Evolutionary conservation across 2,329 filamentous ascomycete genomes (phyloP).

Genomic region (Colletotrichum tropicicola): DNA sequence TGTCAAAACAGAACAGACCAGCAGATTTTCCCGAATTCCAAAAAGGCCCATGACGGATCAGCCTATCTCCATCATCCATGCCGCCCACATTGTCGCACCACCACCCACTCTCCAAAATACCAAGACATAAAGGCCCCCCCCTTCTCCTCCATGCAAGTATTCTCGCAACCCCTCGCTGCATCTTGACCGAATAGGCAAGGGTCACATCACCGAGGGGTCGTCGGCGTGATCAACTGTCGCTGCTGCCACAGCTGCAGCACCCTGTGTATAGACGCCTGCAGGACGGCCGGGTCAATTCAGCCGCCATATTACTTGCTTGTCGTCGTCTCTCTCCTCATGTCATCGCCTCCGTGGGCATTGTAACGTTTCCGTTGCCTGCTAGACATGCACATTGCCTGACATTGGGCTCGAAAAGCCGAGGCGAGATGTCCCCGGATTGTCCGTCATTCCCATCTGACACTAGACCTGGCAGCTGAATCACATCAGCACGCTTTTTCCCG

Average conservation of each 20-base stretch:
- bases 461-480: conserved; percentile 4
- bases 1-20: background rate
- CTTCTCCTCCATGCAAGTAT: background rate
- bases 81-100: conserved; percentile 12
- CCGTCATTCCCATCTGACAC: background rate
- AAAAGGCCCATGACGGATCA: conserved; percentile 1
- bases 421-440: background rate
- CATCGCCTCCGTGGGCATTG: too few relatives aligned
- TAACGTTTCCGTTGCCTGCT: background rate
- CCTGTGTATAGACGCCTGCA: conserved; percentile 18
- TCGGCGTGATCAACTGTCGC: conserved; percentile 8
- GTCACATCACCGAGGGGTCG: background rate
- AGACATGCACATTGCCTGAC: background rate
- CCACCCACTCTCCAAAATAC: background rate
- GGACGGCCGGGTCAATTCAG: conserved; percentile 13
- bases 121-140: background rate
- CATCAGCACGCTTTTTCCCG: background rate
- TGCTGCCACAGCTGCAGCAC: conserved; percentile 16
- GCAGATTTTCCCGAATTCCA: background rate
- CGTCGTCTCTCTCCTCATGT: too few relatives aligned
- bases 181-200: conserved; percentile 13
- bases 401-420: background rate
- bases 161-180: conserved; percentile 11
- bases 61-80: conserved; percentile 6
- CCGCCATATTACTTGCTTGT: conserved; percentile 1